A percentile compares a stretch with the other conserved stretches of the same genome.
phyloP scores from a whole-genome alignment of 2,329 filamentous ascomycete genomes.

The Thelonectria blattea region DNA sequence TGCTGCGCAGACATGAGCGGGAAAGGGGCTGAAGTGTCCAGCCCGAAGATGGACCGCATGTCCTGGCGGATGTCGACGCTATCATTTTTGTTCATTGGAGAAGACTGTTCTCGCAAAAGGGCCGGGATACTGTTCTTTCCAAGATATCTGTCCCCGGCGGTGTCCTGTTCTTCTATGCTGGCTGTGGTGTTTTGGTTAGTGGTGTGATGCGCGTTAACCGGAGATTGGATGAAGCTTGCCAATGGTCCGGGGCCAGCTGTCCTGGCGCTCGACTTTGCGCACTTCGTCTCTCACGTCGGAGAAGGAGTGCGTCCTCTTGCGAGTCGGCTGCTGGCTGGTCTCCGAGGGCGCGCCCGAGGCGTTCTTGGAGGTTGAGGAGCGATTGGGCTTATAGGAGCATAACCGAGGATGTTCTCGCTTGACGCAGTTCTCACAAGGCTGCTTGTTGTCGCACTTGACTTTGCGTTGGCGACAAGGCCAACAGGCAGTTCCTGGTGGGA shows the following conservation, averaged over 20 bases:
- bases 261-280: slow-evolving; percentile 45
- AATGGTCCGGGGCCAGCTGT: slow-evolving; percentile 52
- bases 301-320: slow-evolving; percentile 45
- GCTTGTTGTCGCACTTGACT: slow-evolving; percentile 73
- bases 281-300: slow-evolving; percentile 42
- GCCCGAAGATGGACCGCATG: slow-evolving; percentile 69
- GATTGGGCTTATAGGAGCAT: slow-evolving; percentile 71
- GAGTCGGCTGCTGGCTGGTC: slow-evolving; percentile 30
- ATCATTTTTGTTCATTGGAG: slow-evolving; percentile 57
- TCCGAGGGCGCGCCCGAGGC: slow-evolving; percentile 34
- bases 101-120: slow-evolving; percentile 66
- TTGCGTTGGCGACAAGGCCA: slow-evolving; percentile 73
- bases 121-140: slow-evolving; percentile 73
- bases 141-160: slow-evolving; percentile 64
- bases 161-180: slow-evolving; percentile 59
- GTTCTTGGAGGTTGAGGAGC: slow-evolving; percentile 48
- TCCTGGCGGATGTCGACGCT: slow-evolving; percentile 66
- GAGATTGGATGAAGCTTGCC: slow-evolving; percentile 37
- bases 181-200: slow-evolving; percentile 43
- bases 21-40: slow-evolving; percentile 71
- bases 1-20: slow-evolving; percentile 70
- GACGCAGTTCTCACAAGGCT: slow-evolving; percentile 71
- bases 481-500: slow-evolving; percentile 61
- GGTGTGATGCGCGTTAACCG: slow-evolving; percentile 21
- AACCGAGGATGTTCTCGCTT: slow-evolving; percentile 69